Evolutionary conservation across 2,329 filamentous ascomycete species (phyloP).

Genomic region (Pseudocercospora fuligena): DNA sequence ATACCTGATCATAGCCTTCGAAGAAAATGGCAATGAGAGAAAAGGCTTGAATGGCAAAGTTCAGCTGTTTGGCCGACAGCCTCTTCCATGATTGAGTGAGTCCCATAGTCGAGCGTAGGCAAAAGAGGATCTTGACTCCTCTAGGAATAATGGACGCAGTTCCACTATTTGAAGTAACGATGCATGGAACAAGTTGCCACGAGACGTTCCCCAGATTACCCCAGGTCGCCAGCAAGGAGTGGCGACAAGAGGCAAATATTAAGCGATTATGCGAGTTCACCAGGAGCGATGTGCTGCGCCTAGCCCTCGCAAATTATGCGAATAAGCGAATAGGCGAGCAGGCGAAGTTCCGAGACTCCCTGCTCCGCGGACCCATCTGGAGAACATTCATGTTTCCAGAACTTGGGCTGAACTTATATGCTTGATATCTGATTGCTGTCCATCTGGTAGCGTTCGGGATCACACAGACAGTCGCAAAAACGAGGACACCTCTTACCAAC

Average conservation of each 20-base stretch:
- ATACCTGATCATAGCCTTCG: slow-evolving; percentile 56
- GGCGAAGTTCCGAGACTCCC: not conserved
- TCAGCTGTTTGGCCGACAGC: slow-evolving; percentile 50
- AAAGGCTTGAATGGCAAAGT: slow-evolving; percentile 45
- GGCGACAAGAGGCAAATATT: not conserved
- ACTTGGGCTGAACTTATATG: no score
- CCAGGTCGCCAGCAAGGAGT: not conserved
- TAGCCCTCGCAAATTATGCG: not conserved
- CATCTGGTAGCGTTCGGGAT: not conserved
- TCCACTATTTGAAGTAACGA: not conserved
- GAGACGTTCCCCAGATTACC: slow-evolving; percentile 1
- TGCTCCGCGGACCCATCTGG: not conserved
- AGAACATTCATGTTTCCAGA: not conserved
- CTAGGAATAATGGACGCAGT: not conserved
- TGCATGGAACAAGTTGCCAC: not conserved
- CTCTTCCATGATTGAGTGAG: slow-evolving; percentile 49
- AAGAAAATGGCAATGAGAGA: slow-evolving; percentile 44
- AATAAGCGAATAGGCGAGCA: not conserved
- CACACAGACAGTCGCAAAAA: no score
- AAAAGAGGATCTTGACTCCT: not conserved
- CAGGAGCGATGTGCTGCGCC: not conserved
- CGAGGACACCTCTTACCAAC: not conserved
- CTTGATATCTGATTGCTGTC: not conserved
- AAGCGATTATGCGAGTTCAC: not conserved
- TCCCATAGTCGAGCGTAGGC: slow-evolving; percentile 23